phyloP scores from a whole-genome alignment of 2,329 filamentous ascomycete genomes.

The Ophidiomyces ophidiicola region DNA sequence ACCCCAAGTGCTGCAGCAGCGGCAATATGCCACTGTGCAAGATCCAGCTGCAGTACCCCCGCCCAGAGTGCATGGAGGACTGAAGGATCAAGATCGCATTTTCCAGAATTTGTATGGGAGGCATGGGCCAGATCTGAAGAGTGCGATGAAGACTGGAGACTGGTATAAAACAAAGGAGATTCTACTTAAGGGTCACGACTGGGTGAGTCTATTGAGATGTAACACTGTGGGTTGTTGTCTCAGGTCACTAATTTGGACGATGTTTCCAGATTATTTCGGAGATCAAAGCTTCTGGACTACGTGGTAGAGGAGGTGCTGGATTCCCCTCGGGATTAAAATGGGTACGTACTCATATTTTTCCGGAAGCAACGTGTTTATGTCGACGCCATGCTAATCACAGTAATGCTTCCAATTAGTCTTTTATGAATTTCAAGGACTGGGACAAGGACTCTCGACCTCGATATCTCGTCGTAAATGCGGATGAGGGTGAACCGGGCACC shows the following conservation, averaged over 20 bases:
- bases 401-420: constrained; percentile 51
- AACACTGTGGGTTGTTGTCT: constrained; percentile 7
- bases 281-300: constrained; percentile 88
- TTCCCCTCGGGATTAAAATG: constrained; percentile 99
- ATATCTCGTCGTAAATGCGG: constrained; percentile 95
- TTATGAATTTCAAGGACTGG: constrained; percentile 99
- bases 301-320: constrained; percentile 91
- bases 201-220: constrained; percentile 40
- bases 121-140: constrained; percentile 80
- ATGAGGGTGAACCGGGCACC: constrained; percentile 96
- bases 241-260: neutral
- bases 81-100: constrained; percentile 94
- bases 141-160: constrained; percentile 93
- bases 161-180: constrained; percentile 99
- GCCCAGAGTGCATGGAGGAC: constrained; percentile 64
- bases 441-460: constrained; percentile 93
- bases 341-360: constrained; percentile 46
- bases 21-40: constrained; percentile 70
- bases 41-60: constrained; percentile 50
- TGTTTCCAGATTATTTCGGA: constrained; percentile 70
- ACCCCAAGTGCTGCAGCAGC: constrained; percentile 36
- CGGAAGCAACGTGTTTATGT: neutral
- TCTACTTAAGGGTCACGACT: constrained; percentile 89
- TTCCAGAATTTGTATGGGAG: constrained; percentile 98
- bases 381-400: constrained; percentile 9